A percentile compares a stretch with the other conserved stretches of the same genome.
Conservation (phyloP, 345 rosid species). For the Jatropha curcas region DNA sequence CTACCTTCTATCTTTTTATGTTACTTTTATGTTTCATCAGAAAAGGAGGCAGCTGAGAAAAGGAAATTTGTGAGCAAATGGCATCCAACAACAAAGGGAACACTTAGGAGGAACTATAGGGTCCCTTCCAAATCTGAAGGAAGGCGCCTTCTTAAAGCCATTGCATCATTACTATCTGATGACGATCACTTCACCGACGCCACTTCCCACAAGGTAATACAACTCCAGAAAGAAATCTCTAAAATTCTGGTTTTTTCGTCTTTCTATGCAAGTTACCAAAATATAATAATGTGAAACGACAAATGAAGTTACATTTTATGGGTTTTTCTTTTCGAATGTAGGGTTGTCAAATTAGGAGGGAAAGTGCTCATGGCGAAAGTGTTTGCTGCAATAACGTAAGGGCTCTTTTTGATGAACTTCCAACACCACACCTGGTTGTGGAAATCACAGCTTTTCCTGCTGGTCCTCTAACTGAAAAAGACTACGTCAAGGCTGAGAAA, state of each 20-base stretch:
- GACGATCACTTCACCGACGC: conserved; percentile 90
- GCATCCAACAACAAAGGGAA: conserved; percentile 93
- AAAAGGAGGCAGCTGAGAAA: conserved; percentile 67
- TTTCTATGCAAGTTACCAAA: neutral
- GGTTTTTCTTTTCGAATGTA: conserved; percentile 13
- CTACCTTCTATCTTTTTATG: too few species aligned
- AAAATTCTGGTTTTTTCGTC: neutral
- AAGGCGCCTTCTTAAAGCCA: conserved; percentile 73
- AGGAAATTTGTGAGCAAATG: conserved; percentile 90
- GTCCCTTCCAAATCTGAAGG: conserved; percentile 88
- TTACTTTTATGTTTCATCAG: conserved; percentile 31
- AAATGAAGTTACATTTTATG: neutral
- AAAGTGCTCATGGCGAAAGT: conserved; percentile 93
- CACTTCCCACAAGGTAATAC: conserved; percentile 81
- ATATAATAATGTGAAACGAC: neutral
- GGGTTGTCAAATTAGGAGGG: conserved; percentile 97
- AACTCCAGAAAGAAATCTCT: conserved; percentile 2
- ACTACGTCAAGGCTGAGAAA: conserved; percentile 91
- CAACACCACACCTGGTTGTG: conserved; percentile 78
- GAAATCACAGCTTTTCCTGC: conserved; percentile 90
- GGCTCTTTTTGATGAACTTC: conserved; percentile 93
- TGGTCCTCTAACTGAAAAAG: conserved; percentile 73
- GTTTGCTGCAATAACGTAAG: conserved; percentile 98
- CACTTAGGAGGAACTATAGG: conserved; percentile 82
- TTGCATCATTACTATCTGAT: conserved; percentile 80